Percentiles rank a stretch among this genome's conserved stretches.
Conservation (phyloP, 2,329 filamentous ascomycete genomes). For the Tolypocladium nubicola region DNA sequence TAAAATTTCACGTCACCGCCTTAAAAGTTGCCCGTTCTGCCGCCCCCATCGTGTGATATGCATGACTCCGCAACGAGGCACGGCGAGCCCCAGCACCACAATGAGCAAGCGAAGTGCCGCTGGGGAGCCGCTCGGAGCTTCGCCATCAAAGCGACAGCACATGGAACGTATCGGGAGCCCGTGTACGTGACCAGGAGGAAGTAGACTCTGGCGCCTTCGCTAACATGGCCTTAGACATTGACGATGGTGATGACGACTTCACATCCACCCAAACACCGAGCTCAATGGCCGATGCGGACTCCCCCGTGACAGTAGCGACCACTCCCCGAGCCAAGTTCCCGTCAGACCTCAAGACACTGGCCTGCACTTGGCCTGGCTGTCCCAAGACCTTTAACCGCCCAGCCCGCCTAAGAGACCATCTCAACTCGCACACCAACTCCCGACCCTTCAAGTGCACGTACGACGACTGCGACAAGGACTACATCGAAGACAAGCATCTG, state of each 20-base stretch:
- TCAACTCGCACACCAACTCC: constrained; percentile 77
- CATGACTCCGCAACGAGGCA: neutral
- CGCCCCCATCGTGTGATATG: constrained; percentile 1
- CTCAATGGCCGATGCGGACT: constrained; percentile 20
- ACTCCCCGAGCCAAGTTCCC: constrained; percentile 45
- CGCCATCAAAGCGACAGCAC: constrained; percentile 15
- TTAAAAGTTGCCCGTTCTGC: constrained; percentile 21
- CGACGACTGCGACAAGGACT: constrained; percentile 67
- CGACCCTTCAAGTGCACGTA: constrained; percentile 66
- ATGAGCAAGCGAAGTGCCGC: constrained; percentile 23
- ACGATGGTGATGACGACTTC: constrained; percentile 23
- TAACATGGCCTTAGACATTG: constrained; percentile 10
- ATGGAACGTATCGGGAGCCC: constrained; percentile 9
- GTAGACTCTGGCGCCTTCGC: neutral
- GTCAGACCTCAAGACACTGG: constrained; percentile 65
- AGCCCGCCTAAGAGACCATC: constrained; percentile 66
- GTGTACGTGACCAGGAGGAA: constrained; percentile 9
- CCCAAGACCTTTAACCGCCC: constrained; percentile 81
- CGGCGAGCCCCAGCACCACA: neutral
- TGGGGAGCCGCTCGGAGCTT: constrained; percentile 11
- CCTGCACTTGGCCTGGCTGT: constrained; percentile 66
- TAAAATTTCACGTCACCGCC: constrained; percentile 20
- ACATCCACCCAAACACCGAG: constrained; percentile 20
- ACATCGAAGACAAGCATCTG: constrained; percentile 77
- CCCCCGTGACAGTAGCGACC: constrained; percentile 21